Base-by-base conservation (phyloP, 2,329 filamentous ascomycete genomes). In the Penicillium sp. region DNA sequence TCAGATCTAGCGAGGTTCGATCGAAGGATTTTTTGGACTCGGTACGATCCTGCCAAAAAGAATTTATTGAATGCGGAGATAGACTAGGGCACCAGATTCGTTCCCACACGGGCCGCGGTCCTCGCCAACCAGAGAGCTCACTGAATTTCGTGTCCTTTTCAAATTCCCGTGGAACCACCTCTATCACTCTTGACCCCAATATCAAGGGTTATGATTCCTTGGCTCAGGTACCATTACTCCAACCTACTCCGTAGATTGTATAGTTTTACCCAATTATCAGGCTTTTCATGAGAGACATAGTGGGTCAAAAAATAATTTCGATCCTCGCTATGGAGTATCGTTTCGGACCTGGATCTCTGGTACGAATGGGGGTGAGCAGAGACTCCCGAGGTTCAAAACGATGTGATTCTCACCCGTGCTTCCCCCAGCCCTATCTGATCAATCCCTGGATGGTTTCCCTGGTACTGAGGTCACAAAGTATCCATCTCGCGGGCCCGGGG, bases 31-130 rank as follows among this genome's bases (percentile, higher is more conserved):
- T 24, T 24, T 13, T 22, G 28, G 12, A 44, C 12, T 38, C 28
- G 37, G 33, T 19, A 39, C 19, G 46, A 48, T 44, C 46, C 24
- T 44, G 26, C n/a, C 6, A 26, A n/a, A 33, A 13, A 22, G 7
- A 24, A 24, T 26, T 17, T 24, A 38, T 39, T 38, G 28, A 44
- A 45, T 49, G 47, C 47, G 47, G 47, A 49, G 47, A 49, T 37
- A 26, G 22, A 24, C 9, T 45, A 48, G 43, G 17, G 26, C 17
- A n/a, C n/a, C 38, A 31, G 29, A 21, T 43, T 28, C 19, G 12
- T 3, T 21, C 13, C 22, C 38, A 6, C 8, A 22, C 22, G 7
- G 2, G 13, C 34, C 6, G 13, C 4, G 34, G 21, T 8, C 7
- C 22, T 44, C 41, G 3, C 41, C 46, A 44, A 38, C 32, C 12